Conservation (phyloP, 306 rosid genomes). For the Cucurbita ficifolia region DNA sequence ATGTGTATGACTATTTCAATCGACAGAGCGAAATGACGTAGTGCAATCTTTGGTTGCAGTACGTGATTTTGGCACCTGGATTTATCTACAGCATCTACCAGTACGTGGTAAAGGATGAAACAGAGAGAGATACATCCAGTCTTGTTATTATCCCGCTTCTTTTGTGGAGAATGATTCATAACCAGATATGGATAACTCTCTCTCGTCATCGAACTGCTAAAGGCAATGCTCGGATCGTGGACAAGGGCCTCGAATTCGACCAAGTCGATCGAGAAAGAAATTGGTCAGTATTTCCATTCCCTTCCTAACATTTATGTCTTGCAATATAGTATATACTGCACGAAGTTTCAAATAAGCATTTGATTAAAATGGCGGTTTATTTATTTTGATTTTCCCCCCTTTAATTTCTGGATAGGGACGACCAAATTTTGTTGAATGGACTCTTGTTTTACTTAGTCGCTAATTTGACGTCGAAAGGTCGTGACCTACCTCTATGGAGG, state of each 20-base stretch:
- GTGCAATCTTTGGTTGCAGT: neutral
- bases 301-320: neutral
- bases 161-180: constrained; percentile 17
- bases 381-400: neutral
- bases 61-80: constrained; percentile 17
- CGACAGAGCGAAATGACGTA: neutral
- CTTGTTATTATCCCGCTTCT: constrained; percentile 12
- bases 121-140: neutral
- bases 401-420: constrained; percentile 21
- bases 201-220: constrained; percentile 17
- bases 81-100: constrained; percentile 11
- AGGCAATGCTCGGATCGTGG: constrained; percentile 17
- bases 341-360: neutral
- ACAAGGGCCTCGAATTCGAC: constrained; percentile 22
- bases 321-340: neutral
- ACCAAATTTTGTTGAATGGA: constrained; percentile 24
- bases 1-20: neutral
- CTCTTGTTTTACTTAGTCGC: neutral
- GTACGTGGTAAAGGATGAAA: constrained; percentile 1
- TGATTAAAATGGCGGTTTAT: neutral
- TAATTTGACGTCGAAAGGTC: neutral
- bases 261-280: constrained; percentile 24
- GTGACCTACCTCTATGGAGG: constrained; percentile 15
- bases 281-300: constrained; percentile 10
- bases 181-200: constrained; percentile 21